Base-by-base conservation (phyloP, 1,284 basidiomycete species). In the Phellinidium pouzarii region DNA sequence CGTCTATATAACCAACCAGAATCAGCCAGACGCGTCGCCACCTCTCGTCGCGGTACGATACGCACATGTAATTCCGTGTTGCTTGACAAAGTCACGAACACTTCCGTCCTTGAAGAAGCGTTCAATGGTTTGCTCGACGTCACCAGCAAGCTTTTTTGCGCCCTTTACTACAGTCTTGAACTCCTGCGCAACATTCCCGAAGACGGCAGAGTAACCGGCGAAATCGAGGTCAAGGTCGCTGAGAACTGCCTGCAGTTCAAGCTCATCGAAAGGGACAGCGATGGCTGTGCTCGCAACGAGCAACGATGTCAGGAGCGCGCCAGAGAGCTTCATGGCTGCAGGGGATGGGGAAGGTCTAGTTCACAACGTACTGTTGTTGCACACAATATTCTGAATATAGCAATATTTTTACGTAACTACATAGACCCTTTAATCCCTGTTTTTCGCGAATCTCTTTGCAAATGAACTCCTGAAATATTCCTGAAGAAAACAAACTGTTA, bases 21-120 rank as follows among this genome's bases (percentile, higher is more conserved):
- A 14, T 34, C 31, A 36, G 29, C 48, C 49, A 54, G 58, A 43
- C 48, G 7, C 41, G 17, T 43, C 17, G 41, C 2, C 11, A 14
- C 17, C n/a, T 19, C 4, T 41, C 14, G 11, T 2, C 4, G 22
- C 29, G n/a, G 6, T 20, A 8, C 4, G 23, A 48, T 14, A 71
- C 77, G 64, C 64, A 88, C 83, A 86, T 37, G 76, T 66, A 26
- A 84, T 57, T 26, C 73, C 78, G 54, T 84, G 71, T 67, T 85
- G 76, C 63, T 80, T 80, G 61, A 85, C 74, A 66, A 78, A 87
- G 54, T 84, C 71, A 61, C 74, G 79, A 11, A 53, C 8, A 9
- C 37, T 22, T 19, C 82, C 84, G 44, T 78, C 66, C 54, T 78
- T 72, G 41, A 69, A 61, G 75, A 82, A 80, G 52, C 70, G 61